Evolutionary conservation across 257 asterid genomes (phyloP).

Genomic region (Solanum lycopersicoides): DNA sequence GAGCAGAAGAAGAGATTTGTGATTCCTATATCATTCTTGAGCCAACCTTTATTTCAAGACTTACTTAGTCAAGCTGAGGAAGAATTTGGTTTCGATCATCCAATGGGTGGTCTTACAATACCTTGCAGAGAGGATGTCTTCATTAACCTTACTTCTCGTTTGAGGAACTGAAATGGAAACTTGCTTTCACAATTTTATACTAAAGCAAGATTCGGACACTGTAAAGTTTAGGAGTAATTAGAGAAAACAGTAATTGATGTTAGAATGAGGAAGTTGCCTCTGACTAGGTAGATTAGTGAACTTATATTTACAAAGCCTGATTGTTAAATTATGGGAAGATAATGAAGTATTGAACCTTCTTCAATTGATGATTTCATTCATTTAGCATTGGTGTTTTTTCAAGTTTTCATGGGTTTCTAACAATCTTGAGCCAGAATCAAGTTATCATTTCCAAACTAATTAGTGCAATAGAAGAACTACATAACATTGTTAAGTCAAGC

Average conservation of each 20-base stretch:
- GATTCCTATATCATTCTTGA: constrained; percentile 26
- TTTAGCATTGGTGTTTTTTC: not conserved
- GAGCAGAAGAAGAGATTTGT: constrained; percentile 21
- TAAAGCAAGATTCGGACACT: not conserved
- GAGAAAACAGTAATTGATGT: not conserved
- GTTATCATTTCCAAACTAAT: too few relatives aligned
- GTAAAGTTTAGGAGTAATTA: not conserved
- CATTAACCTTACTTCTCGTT: constrained; percentile 12
- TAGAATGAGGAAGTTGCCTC: not conserved
- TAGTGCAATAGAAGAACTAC: too few relatives aligned
- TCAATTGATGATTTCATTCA: not conserved
- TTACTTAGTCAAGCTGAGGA: constrained; percentile 28
- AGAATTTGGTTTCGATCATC: constrained; percentile 36
- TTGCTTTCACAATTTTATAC: not conserved
- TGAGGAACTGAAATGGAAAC: not conserved
- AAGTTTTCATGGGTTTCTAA: not conserved
- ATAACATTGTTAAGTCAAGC: constrained; percentile 35
- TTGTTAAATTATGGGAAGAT: not conserved
- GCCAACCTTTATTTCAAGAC: constrained; percentile 34
- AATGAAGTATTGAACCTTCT: not conserved
- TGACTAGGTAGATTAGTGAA: not conserved
- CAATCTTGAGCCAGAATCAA: not conserved
- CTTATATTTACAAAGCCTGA: not conserved
- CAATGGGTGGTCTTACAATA: constrained; percentile 51
- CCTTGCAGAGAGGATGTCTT: constrained; percentile 37